Percentiles rank a stretch among this genome's conserved stretches.
Conservation (phyloP, 176 grass and related monocot species). For the Raddia distichophylla region DNA sequence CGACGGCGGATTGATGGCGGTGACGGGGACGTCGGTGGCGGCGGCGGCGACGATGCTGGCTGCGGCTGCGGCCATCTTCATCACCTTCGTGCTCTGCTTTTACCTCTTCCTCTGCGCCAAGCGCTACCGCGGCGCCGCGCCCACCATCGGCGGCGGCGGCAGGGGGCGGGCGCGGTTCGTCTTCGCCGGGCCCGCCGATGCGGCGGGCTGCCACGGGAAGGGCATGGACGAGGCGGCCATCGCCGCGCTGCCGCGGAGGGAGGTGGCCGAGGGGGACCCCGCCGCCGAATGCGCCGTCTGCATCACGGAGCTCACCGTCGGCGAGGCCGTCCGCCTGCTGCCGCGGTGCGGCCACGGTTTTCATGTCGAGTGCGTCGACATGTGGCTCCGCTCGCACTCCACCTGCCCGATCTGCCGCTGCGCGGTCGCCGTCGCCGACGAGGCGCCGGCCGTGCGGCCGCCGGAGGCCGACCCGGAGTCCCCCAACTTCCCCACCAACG, state of each 20-base stretch:
- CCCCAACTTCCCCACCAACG: constrained; percentile 67
- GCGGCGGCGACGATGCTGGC: constrained; percentile 59
- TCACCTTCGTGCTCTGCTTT: constrained; percentile 66
- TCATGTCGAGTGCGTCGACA: constrained; percentile 77
- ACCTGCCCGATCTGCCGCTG: constrained; percentile 70
- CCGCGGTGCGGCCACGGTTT: constrained; percentile 70
- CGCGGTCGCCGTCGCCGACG: constrained; percentile 52
- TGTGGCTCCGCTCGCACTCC: constrained; percentile 70
- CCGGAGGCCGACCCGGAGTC: constrained; percentile 46
- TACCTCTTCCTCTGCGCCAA: constrained; percentile 77
- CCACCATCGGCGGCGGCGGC: constrained; percentile 30
- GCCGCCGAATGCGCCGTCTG: constrained; percentile 71
- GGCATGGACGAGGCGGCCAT: constrained; percentile 55
- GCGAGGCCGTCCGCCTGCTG: constrained; percentile 57
- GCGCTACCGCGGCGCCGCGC: constrained; percentile 57
- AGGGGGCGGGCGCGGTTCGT: constrained; percentile 32
- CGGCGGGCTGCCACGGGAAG: constrained; percentile 12
- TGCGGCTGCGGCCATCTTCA: constrained; percentile 61
- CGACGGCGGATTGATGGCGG: constrained; percentile 29
- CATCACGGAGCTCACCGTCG: constrained; percentile 57
- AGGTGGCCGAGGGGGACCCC: constrained; percentile 11
- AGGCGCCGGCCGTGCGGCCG: background rate
- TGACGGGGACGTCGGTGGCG: constrained; percentile 45
- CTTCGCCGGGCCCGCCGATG: constrained; percentile 16
- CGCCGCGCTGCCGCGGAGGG: constrained; percentile 36